Conservation (phyloP, 345 rosid species). For the thale cress (Arabidopsis thaliana) region TAIR10.1 NC_003074.8:20446501-20447000, state of each 20-base stretch:
- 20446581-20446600: constrained; percentile 83
- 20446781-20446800: constrained; percentile 65
- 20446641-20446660: constrained; percentile 61
- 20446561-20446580: constrained; percentile 82
- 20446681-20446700: constrained; percentile 43
- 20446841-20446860: constrained; percentile 62
- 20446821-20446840: constrained; percentile 68
- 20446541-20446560: constrained; percentile 74
- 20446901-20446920: constrained; percentile 76
- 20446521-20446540: constrained; percentile 51
- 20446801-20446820: constrained; percentile 59
- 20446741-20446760: constrained; percentile 79
- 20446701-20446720: constrained; percentile 38
- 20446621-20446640: constrained; percentile 70
- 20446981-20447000: constrained; percentile 64
- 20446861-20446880: constrained; percentile 52
- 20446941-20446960: constrained; percentile 75
- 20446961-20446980: constrained; percentile 63
- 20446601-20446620: constrained; percentile 83
- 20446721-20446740: constrained; percentile 53
- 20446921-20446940: constrained; percentile 74
- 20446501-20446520: constrained; percentile 41
- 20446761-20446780: constrained; percentile 77
- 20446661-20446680: constrained; percentile 55
- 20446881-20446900: constrained; percentile 40